Conservation (phyloP, 345 rosid genomes). For the Excoecaria agallocha region DNA sequence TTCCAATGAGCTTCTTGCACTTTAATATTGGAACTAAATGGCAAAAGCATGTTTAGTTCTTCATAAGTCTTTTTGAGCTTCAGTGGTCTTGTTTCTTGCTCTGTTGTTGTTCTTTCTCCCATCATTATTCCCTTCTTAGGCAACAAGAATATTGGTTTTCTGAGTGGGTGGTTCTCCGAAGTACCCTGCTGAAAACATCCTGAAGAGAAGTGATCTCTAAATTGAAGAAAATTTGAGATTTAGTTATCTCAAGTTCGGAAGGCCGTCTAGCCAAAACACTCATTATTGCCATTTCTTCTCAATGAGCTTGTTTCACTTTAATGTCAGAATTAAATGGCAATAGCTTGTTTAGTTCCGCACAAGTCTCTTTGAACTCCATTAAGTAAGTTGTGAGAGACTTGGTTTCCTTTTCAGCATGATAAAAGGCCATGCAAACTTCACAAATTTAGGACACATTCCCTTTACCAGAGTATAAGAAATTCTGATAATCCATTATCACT, state of each 20-base stretch:
- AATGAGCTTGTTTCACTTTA: background rate
- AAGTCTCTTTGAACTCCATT: background rate
- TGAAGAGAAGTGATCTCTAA: background rate
- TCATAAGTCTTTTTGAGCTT: constrained; percentile 1
- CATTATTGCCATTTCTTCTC: constrained; percentile 1
- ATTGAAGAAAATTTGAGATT: background rate
- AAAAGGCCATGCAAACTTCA: background rate
- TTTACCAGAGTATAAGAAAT: background rate
- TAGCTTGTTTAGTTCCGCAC: background rate
- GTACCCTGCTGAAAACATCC: background rate
- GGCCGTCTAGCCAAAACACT: background rate
- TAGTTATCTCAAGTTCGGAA: background rate
- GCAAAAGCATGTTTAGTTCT: background rate
- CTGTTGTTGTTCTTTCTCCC: no score
- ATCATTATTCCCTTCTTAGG: no score
- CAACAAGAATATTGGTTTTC: no score
- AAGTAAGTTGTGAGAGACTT: background rate
- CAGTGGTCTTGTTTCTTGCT: background rate
- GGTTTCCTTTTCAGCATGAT: background rate
- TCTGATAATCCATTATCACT: background rate
- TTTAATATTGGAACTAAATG: background rate
- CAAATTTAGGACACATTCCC: background rate
- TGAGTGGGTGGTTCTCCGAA: background rate
- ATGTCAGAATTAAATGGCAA: background rate
- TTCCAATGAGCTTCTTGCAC: background rate